Percentiles rank a stretch among this genome's conserved stretches.
Conservation (phyloP, 768 basidiomycete genomes). For the Jaapia argillacea region DNA sequence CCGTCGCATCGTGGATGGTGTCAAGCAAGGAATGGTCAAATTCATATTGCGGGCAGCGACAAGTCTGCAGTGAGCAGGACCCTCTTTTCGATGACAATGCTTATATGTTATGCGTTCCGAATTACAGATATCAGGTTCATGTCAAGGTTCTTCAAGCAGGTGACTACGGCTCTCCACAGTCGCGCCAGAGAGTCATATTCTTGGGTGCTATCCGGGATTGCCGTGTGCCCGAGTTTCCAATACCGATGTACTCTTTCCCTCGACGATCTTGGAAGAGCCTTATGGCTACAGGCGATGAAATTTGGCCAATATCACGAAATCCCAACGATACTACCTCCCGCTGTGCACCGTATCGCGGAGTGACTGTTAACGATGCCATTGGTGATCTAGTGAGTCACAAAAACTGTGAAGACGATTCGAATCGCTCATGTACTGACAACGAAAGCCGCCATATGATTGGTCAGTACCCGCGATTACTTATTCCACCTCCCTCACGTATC, state of each 20-base stretch:
- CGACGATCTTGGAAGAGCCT: constrained; percentile 38
- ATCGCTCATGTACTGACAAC: background rate
- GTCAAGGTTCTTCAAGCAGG: constrained; percentile 60
- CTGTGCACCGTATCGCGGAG: constrained; percentile 47
- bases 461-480: constrained; percentile 12
- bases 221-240: constrained; percentile 49
- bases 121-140: constrained; percentile 51
- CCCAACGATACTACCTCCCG: constrained; percentile 3
- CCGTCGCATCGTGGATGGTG: constrained; percentile 22
- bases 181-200: constrained; percentile 57
- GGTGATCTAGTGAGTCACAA: constrained; percentile 50
- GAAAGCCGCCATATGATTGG: constrained; percentile 66
- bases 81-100: background rate
- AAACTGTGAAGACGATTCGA: background rate
- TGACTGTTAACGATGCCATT: constrained; percentile 59
- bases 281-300: background rate
- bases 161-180: constrained; percentile 66
- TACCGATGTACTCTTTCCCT: constrained; percentile 48
- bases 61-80: constrained; percentile 49
- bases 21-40: constrained; percentile 54
- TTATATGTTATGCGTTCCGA: constrained; percentile 7
- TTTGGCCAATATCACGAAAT: background rate
- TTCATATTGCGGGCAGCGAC: constrained; percentile 50
- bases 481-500: background rate
- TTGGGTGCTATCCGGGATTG: constrained; percentile 51